Conservation (phyloP, 106 monocot species). For the Acorus gramineus region DNA sequence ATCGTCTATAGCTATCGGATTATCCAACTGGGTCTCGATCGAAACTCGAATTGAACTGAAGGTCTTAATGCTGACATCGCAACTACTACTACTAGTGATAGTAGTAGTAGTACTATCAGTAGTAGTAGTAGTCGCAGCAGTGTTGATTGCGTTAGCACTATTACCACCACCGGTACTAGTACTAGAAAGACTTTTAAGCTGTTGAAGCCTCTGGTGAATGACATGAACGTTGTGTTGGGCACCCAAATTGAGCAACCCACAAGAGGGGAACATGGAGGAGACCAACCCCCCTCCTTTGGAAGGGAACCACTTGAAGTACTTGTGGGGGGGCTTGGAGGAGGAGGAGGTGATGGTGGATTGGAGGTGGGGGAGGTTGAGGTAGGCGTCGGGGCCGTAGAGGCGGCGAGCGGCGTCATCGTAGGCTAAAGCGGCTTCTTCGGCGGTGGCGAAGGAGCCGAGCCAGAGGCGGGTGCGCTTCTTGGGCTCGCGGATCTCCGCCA, state of each 20-base stretch:
- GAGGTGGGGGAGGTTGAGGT: conserved; percentile 92
- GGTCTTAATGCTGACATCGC: background rate
- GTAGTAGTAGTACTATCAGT: background rate
- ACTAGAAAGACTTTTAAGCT: conserved; percentile 34
- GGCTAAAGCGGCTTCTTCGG: conserved; percentile 88
- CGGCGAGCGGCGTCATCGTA: conserved; percentile 87
- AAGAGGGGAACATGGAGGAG: conserved; percentile 18
- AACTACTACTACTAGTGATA: background rate
- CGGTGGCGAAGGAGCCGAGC: conserved; percentile 93
- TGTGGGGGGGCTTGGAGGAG: conserved; percentile 11
- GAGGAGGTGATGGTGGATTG: conserved; percentile 17
- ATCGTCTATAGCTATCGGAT: too few species aligned
- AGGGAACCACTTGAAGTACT: conserved; percentile 50
- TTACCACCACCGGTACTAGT: background rate
- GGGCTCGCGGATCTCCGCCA: conserved; percentile 94
- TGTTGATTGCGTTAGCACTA: background rate
- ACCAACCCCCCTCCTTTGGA: conserved; percentile 6
- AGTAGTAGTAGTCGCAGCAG: conserved; percentile 1
- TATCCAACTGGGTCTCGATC: background rate
- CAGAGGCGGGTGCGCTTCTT: conserved; percentile 83
- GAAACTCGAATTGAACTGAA: background rate
- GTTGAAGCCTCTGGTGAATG: conserved; percentile 77
- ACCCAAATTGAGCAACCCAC: conserved; percentile 61
- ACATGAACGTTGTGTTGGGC: conserved; percentile 93
- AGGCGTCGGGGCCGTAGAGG: conserved; percentile 91